Evolutionary conservation across 2,329 filamentous ascomycete genomes (phyloP), one percentile per base, ranked within the genome.

Genomic region (Sporothrix brasiliensis): DNA sequence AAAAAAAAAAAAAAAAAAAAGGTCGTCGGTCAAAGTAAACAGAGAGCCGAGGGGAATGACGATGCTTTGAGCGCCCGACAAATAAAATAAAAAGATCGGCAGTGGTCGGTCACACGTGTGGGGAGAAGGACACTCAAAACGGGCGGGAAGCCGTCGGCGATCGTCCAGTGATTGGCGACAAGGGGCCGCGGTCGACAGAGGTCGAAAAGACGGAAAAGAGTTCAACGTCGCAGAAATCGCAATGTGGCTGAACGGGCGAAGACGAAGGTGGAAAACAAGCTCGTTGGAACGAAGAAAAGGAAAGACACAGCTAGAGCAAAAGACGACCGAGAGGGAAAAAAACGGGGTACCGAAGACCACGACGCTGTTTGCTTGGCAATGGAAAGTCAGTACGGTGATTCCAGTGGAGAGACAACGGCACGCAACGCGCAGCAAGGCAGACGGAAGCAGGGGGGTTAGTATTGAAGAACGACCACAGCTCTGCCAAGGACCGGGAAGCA

Each of bases 41-140:
- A 61, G 19, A 27, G 27, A 16, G 11, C 24, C 27, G 34, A 19
- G 56, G 39, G 39, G n/a, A 24, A n/a, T 44, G 56, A 24, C 67
- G 27, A 61, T 50, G 63, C 34, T 67, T 63, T 24, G n/a, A 41
- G 14, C 21, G 44, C 30, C 11, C 14, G 24, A 16, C 9, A 13
- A 47, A 34, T 34, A 11, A 50, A 30, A 30, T n/a, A 49, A 30
- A 66, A 52, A 53, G 69, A 70, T 68, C 53, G 69, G 34, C 69
- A 60, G 69, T 41, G 61, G 60, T 34, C 53, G 39, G 58, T 19
- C 58, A 39, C 58, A 63, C 60, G 69, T 70, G 69, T 49, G 41
- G 34, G n/a, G 60, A 39, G 39, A 53, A 24, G 49, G n/a, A 39
- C 41, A 16, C 30, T 27, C 63, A 13, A 39, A 41, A 68, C 3